Percentiles rank a stretch among this genome's conserved stretches.
These are phyloP conservation scores for Penicillium psychrosexuale DNA, from an alignment of 2,329 filamentous ascomycete species.

Conservation along the genomic window DNA sequence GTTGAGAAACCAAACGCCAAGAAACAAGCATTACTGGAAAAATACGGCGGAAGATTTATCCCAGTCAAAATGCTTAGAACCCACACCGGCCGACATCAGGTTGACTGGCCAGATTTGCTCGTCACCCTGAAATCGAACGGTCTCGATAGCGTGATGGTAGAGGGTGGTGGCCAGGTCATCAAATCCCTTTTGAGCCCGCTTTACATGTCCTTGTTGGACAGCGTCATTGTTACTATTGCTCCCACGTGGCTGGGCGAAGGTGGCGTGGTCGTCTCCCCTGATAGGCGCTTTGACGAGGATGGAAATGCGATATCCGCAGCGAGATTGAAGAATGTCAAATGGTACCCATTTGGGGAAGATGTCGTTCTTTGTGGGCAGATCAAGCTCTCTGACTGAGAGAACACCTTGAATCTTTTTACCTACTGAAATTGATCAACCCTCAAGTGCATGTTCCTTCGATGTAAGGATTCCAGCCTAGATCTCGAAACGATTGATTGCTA, in stretches of 20 bases:
- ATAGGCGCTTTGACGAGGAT: constrained; percentile 49
- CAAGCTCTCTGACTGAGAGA: not conserved
- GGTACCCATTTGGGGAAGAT: constrained; percentile 75
- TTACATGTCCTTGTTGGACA: constrained; percentile 60
- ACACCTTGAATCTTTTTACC: fast-evolving
- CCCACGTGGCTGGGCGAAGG: constrained; percentile 81
- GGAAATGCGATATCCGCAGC: constrained; percentile 58
- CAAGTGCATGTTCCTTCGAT: not conserved
- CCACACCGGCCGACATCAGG: constrained; percentile 15
- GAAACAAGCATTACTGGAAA: constrained; percentile 23
- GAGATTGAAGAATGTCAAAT: constrained; percentile 60
- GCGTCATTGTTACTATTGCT: constrained; percentile 82
- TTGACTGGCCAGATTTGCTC: constrained; percentile 62
- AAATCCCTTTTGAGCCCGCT: constrained; percentile 66
- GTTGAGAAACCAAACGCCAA: constrained; percentile 11
- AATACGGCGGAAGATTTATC: constrained; percentile 33
- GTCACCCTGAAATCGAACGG: constrained; percentile 53
- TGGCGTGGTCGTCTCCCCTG: constrained; percentile 73
- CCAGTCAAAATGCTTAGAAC: constrained; percentile 19
- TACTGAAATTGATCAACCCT: not conserved
- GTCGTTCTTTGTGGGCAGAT: constrained; percentile 72
- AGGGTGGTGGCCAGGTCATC: constrained; percentile 79
- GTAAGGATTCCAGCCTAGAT: not conserved
- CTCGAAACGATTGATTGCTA: too few relatives aligned
- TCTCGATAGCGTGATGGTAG: constrained; percentile 79